Base-by-base conservation (phyloP, 1,284 basidiomycete genomes). In the Apiotrichum veenhuisii region DNA sequence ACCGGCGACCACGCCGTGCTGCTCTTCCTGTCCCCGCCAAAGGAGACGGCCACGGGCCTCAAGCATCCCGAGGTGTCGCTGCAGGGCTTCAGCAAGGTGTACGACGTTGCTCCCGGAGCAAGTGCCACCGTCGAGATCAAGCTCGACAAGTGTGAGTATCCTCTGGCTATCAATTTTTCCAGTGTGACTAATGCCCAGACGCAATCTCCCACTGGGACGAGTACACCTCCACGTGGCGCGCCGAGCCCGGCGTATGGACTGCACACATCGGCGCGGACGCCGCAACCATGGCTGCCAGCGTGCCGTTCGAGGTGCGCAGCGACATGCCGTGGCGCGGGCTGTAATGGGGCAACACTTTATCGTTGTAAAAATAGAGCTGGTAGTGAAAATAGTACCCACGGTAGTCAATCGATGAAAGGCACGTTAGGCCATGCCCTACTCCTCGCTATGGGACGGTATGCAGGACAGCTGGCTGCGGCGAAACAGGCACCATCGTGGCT, bases 141-240 rank as follows among this genome's bases (percentile, higher is more conserved):
- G 20, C 62, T 76, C 20, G 76, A 77, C 58, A 75, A 74, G 58
- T 77, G 69, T 68, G 33, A 67, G 69, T 69, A 5, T 5, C 1
- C 15, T 30, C 30, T 42, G 34, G 66, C 67, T 69, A 3, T 5
- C 0, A 12, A 30, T 20, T 42, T 25, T 30, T 14, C 11, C 14
- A 3, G 15, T n/a, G 17, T 8, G 22, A 20, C 45, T 47, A 17
- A 47, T 20, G 8, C 10, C 8, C 45, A 47, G 45, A 77, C 55
- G 73, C 75, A 48, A 66, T 77, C 25, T 73, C 72, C 18, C 74
- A 77, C 65, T 77, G 74, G 70, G 75, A 77, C 58, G 74, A 76
- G 52, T 54, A 63, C 27, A 64, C 62, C 43, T 60, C 66, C 37
- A 65, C 64, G n/a, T 76, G 72, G 66, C 59, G 64, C 37, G 70